A percentile compares a stretch with the other conserved stretches of the same genome.
These are phyloP conservation scores for Elymus sibiricus DNA, from an alignment of 176 grass and related monocot genomes.

Conservation along the genomic window DNA sequence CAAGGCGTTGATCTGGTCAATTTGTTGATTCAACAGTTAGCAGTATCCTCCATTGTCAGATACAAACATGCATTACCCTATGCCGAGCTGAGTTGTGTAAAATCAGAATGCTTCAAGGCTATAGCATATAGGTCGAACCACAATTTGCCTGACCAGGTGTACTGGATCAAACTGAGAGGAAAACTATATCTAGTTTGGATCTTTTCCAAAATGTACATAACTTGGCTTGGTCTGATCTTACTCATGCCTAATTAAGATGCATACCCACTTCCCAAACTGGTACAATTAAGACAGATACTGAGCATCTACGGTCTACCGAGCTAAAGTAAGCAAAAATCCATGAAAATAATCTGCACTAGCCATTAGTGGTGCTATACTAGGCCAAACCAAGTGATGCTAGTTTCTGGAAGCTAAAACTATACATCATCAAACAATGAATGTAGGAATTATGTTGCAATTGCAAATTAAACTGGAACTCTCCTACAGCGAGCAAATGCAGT, in stretches of 20 bases:
- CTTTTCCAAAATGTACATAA: background rate
- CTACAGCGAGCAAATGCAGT: background rate
- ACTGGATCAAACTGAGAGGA: background rate
- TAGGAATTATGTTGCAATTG: background rate
- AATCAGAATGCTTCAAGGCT: background rate
- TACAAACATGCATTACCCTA: no score
- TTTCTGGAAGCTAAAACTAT: background rate
- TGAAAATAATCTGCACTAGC: background rate
- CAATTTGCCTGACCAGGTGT: background rate
- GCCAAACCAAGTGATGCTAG: background rate
- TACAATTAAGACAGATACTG: background rate
- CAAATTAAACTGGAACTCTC: conserved; percentile 10
- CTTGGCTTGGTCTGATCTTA: background rate
- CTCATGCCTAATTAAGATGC: background rate
- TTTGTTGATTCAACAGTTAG: background rate
- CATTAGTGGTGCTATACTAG: background rate
- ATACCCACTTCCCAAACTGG: background rate
- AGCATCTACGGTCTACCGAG: no score
- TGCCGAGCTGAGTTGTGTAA: background rate
- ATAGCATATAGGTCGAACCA: background rate
- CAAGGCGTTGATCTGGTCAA: no score
- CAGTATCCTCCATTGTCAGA: no score
- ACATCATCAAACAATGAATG: conserved; percentile 5
- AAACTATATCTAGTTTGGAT: background rate
- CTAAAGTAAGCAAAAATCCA: background rate